phyloP scores from a whole-genome alignment of 495 filamentous ascomycete species.

The Xylaria venustula region DNA sequence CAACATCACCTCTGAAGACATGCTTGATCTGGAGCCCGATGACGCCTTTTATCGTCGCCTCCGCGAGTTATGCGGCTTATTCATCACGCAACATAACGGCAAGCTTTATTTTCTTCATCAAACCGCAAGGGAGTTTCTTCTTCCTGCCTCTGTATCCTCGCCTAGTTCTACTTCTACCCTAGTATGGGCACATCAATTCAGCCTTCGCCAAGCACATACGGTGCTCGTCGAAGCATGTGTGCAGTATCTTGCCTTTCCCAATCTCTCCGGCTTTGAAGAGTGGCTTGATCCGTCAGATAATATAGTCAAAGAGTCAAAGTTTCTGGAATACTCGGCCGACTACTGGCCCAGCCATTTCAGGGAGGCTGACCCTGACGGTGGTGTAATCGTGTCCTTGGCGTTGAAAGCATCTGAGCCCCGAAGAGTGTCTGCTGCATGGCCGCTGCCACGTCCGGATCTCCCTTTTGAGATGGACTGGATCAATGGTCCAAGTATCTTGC shows the following conservation, averaged over 20 bases:
- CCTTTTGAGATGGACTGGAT: no score
- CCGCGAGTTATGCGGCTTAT: constrained; percentile 37
- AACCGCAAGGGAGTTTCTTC: constrained; percentile 38
- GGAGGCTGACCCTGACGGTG: neutral
- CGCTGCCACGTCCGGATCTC: no score
- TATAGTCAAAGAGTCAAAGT: no score
- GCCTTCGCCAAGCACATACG: neutral
- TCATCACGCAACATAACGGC: constrained; percentile 31
- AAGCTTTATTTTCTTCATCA: constrained; percentile 43
- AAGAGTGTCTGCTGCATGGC: neutral
- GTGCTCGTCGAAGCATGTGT: neutral
- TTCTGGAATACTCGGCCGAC: neutral
- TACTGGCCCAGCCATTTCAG: neutral
- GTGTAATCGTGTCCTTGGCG: neutral
- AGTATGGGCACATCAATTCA: neutral
- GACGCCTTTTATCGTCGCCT: constrained; percentile 23
- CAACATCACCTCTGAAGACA: neutral
- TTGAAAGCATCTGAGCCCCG: neutral
- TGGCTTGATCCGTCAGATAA: no score
- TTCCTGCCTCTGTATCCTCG: neutral
- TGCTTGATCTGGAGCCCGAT: constrained; percentile 1
- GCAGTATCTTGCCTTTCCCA: neutral
- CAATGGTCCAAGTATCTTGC: no score
- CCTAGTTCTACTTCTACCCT: neutral
- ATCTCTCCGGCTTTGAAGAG: neutral